phyloP scores from a whole-genome alignment of 805 yeast genomes.

The Yamadazyma laniorum region DNA sequence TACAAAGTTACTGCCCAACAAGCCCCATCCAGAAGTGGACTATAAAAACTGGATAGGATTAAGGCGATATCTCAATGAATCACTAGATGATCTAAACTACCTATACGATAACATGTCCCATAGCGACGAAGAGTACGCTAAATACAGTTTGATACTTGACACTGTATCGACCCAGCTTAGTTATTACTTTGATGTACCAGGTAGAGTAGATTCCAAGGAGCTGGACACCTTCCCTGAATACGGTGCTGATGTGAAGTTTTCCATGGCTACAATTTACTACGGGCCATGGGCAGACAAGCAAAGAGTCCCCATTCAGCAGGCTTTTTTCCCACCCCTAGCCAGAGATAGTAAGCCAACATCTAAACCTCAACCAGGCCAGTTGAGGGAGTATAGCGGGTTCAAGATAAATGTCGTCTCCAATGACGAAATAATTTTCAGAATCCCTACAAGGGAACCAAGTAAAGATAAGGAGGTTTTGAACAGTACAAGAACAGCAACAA shows the following conservation, averaged over 20 bases:
- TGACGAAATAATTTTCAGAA: constrained; percentile 66
- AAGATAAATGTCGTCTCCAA: constrained; percentile 52
- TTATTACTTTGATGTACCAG: constrained; percentile 74
- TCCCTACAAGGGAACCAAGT: constrained; percentile 83
- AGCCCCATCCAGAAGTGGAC: not conserved
- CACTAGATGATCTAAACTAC: constrained; percentile 26
- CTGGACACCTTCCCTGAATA: constrained; percentile 24
- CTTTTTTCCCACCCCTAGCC: constrained; percentile 67
- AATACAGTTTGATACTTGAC: constrained; percentile 65
- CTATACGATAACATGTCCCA: constrained; percentile 27
- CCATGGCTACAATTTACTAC: constrained; percentile 67
- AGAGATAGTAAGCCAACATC: constrained; percentile 47
- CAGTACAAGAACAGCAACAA: constrained; percentile 8
- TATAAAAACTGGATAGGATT: constrained; percentile 69
- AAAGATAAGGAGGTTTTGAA: constrained; percentile 52
- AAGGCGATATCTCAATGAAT: constrained; percentile 56
- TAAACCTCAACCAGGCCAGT: constrained; percentile 41
- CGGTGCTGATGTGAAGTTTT: constrained; percentile 59
- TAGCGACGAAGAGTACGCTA: constrained; percentile 71
- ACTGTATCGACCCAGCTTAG: constrained; percentile 53
- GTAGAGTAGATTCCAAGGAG: constrained; percentile 26
- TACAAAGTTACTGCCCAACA: constrained; percentile 5
- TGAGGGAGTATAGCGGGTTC: constrained; percentile 57
- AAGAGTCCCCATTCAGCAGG: constrained; percentile 57
- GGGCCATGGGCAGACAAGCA: constrained; percentile 98